Conservation (phyloP, 2,329 filamentous ascomycete species). For the Colletotrichum sojae region DNA sequence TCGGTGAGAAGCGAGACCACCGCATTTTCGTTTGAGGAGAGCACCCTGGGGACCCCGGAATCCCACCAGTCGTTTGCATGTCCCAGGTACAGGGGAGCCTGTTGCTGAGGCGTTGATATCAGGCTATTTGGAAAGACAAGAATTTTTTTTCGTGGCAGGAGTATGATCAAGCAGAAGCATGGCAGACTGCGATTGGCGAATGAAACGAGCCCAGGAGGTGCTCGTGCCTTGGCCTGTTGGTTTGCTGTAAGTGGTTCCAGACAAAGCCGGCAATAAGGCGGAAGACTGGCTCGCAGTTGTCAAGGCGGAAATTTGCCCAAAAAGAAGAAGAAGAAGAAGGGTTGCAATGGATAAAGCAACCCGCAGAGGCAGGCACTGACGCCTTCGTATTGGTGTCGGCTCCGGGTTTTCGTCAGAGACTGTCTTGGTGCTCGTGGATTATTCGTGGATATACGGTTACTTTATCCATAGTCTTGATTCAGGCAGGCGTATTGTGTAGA, state of each 20-base stretch:
- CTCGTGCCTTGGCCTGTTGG: constrained; percentile 2
- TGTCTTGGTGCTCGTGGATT: neutral
- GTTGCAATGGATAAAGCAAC: neutral
- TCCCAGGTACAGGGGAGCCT: constrained; percentile 22
- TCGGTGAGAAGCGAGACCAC: constrained; percentile 12
- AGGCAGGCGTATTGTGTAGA: neutral
- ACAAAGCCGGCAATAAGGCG: constrained; percentile 9
- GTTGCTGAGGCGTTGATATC: constrained; percentile 24
- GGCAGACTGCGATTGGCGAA: constrained; percentile 16
- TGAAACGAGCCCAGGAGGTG: neutral
- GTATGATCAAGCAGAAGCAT: neutral
- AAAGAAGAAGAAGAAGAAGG: neutral
- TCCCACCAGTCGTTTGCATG: constrained; percentile 36
- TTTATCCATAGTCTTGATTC: neutral
- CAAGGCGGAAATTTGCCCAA: neutral
- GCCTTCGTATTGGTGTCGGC: constrained; percentile 14
- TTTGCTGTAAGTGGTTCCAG: constrained; percentile 6
- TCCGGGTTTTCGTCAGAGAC: neutral
- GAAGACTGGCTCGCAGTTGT: constrained; percentile 9
- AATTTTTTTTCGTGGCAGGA: constrained; percentile 13
- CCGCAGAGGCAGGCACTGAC: neutral
- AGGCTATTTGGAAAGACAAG: constrained; percentile 24
- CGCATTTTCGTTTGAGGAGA: constrained; percentile 27
- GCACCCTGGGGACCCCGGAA: constrained; percentile 32
- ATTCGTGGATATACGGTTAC: constrained; percentile 10